Percentiles rank a stretch among this genome's conserved stretches.
Evolutionary conservation across 2,329 filamentous ascomycete species (phyloP).

Genomic region (Pseudofabraea citricarpa): DNA sequence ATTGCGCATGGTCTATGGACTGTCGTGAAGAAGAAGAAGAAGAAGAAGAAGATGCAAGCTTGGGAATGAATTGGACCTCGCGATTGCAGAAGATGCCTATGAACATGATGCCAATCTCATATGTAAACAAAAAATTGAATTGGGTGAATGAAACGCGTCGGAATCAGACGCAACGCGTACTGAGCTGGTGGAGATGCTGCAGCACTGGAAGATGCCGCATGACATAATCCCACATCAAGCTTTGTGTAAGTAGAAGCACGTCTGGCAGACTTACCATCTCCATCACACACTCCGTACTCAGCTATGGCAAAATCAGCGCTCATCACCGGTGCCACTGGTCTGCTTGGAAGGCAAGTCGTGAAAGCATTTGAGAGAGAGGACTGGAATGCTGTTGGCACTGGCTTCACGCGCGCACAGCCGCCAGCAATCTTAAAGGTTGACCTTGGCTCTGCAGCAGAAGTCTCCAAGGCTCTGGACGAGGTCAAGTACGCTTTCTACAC

Average conservation of each 20-base stretch:
- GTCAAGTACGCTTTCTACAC: slow-evolving; percentile 44
- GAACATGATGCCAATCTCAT: no score
- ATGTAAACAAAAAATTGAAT: no score
- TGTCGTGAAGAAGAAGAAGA: slow-evolving; percentile 51
- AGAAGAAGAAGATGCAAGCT: no score
- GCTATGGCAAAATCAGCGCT: slow-evolving; percentile 50
- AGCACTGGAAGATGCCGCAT: neutral
- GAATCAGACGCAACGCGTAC: neutral
- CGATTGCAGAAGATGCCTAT: no score
- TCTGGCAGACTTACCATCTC: no score
- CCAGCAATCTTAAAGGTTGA: slow-evolving; percentile 50
- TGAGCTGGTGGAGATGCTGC: no score
- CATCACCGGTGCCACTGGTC: slow-evolving; percentile 78
- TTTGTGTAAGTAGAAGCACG: no score
- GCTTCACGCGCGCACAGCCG: slow-evolving; percentile 68
- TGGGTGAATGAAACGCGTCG: no score
- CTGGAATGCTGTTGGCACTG: slow-evolving; percentile 71
- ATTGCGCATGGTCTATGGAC: slow-evolving; percentile 40
- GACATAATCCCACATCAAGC: neutral
- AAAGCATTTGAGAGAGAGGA: slow-evolving; percentile 61
- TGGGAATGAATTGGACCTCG: no score
- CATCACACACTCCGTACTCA: slow-evolving; percentile 7
- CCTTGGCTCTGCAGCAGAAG: slow-evolving; percentile 31
- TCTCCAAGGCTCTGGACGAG: slow-evolving; percentile 46
- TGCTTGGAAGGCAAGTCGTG: slow-evolving; percentile 75